Evolutionary conservation across 2,329 filamentous ascomycete species (phyloP), one percentile per base, ranked within the genome.

Genomic region (Arthrobotrys sphaeroides): DNA sequence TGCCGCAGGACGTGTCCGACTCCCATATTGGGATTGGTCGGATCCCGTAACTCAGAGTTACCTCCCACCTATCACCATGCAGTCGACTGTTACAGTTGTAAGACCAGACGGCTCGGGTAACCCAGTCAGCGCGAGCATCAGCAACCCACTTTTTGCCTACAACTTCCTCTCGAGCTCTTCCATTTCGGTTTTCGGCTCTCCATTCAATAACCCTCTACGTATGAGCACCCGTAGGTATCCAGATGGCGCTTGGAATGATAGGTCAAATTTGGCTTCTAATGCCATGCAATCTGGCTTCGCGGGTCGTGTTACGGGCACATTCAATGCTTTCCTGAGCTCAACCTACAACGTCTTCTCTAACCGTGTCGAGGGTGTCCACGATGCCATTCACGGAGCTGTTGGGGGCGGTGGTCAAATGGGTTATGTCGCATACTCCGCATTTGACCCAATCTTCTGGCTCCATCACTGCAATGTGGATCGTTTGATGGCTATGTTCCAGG

Each of bases 381-480:
- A 85, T 78, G 81, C 80, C 28, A 82, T 86, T 33, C 85, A 86
- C 77, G 86, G 86, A 31, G 84, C 86, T 55, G 84, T 86, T 2
- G 91, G 87, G 31, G 84, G 83, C 83, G 86, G 62, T 81, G 83
- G 72, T 85, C 85, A 75, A 12, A 69, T 75, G 57, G 49, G 59
- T 7, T 24, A 10, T 5, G 38, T 36, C 90, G 90, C 1, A 90
- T 92, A 77, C 42, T 74, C 79, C 24, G 78, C 79, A 13, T 80
- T 79, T 45, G 80, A 81, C 47, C 78, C 79, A 1, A 78, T 81
- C n/a, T 81, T 81, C 70, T 80, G 16, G 66, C 53, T 66, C 20
- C 51, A 70, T 18, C 78, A 79, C 62, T 75, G 68, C n/a, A 77
- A 80, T 12, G 77, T 80, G 7, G 80, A 80, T 49, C 78, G 80